These are phyloP conservation scores for Podospora conica DNA, from an alignment of 495 filamentous ascomycete species.

Conservation along the genomic window DNA sequence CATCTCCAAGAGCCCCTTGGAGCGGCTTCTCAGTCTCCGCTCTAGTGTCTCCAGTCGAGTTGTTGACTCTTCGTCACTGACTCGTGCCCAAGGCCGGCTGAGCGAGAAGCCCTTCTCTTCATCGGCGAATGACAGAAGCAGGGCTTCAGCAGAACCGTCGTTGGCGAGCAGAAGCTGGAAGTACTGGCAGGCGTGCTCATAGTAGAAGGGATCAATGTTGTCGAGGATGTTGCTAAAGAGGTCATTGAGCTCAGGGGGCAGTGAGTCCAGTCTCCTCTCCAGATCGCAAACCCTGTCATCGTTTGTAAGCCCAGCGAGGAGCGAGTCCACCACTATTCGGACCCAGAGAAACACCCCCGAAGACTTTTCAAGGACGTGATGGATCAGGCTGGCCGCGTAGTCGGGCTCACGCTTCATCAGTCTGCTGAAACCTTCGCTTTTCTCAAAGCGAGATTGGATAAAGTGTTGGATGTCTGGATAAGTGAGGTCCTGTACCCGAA, in stretches of 20 bases:
- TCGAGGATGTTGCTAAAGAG: slow-evolving; percentile 19
- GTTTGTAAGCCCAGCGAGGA: slow-evolving; percentile 14
- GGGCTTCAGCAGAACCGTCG: slow-evolving; percentile 1
- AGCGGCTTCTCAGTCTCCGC: not conserved
- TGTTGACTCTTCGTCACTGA: not conserved
- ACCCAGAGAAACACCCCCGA: slow-evolving; percentile 33
- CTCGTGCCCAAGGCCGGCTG: not conserved
- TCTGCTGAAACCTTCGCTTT: slow-evolving; percentile 10
- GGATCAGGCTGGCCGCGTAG: slow-evolving; percentile 5
- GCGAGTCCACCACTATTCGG: slow-evolving; percentile 20
- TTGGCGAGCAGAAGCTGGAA: slow-evolving; percentile 18
- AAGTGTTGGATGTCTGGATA: slow-evolving; percentile 25
- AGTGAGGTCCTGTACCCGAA: slow-evolving; percentile 29
- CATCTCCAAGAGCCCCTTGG: slow-evolving; percentile 3
- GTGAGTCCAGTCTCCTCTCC: slow-evolving; percentile 10
- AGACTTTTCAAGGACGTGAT: slow-evolving; percentile 17
- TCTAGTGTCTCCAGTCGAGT: not conserved
- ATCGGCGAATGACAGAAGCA: slow-evolving; percentile 24
- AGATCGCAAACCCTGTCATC: slow-evolving; percentile 22
- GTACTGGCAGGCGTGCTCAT: slow-evolving; percentile 20
- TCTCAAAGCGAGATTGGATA: slow-evolving; percentile 17
- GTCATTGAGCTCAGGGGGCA: slow-evolving; percentile 21
- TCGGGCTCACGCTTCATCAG: not conserved
- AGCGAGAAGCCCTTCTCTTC: slow-evolving; percentile 8
- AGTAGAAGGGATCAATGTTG: slow-evolving; percentile 21